Base-by-base conservation (phyloP, 1,284 basidiomycete genomes). In the Cutaneotrichosporon sp. region DNA sequence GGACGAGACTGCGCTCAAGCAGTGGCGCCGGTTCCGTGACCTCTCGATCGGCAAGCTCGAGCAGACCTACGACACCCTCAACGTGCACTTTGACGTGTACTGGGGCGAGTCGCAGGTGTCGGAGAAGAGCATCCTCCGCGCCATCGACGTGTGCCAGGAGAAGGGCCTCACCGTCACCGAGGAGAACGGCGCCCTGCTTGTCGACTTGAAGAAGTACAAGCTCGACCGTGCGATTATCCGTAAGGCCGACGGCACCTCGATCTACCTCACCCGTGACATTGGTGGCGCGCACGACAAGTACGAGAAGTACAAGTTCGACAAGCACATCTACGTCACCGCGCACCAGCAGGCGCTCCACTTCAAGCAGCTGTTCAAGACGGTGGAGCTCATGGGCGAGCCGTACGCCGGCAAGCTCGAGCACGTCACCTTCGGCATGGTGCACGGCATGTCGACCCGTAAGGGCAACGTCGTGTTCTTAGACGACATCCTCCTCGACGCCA, bases 201-300 rank as follows among this genome's bases (percentile, higher is more conserved):
- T 95, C 57, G 89, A 97, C 77, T 80, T 97, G 62, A 88, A 88
- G 67, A 86, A 91, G 79, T 92, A 85, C 84, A 95, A 95, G 80
- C 82, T 99, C 68, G 93, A 91, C 51, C 92, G 90, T 76, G 89
- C 93, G 9, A 90, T 99, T 62, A 84, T 99, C 60, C 84, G 90
- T 72, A 97, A 98, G 83, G 88, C 88, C 72, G 95, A 99, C 73
- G 95, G 95, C 25, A 97, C 95, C 7, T 92, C 92, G 0, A 95
- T 98, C 69, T 99, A 99, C 81, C 87, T 99, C 66, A 97, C 95
- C n/a, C 91, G 95, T 65, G 95, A 99, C 80, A 92, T 99, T 66
- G 95, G 89, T 50, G 95, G 89, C 50, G 94, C 95, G 0, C 89
- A 90, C 69, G 91, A 98, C 82, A 90, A 95, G 68, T 93, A 89